Base-by-base conservation (phyloP, 805 yeast genomes). In the Yamadazyma akitaensis region DNA sequence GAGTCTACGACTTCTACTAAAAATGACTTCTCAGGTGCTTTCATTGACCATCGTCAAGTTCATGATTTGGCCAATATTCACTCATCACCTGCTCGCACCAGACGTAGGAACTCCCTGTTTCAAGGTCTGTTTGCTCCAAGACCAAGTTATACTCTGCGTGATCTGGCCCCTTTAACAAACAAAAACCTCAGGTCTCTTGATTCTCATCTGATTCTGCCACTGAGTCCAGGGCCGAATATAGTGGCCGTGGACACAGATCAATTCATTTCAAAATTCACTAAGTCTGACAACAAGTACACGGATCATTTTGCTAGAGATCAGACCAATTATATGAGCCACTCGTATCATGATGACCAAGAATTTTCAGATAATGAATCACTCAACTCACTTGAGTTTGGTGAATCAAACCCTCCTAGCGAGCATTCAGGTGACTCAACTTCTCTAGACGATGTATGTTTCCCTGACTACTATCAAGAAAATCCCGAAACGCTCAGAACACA, bases 361-460 rank as follows among this genome's bases (percentile, higher is more conserved):
- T 49, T 51, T 25, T 48, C 47, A 16, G 59, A 58, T 25, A 32
- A 40, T 24, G 48, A 37, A 19, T 55, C 62, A 9, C 36, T 59
- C 31, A 62, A 63, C 44, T 61, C 68, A 48, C 57, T 65, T 44
- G 75, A 69, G 49, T 73, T 72, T 54, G 77, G 77, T 12, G 73
- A 63, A 13, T 82, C 87, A n/a, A 81, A 82, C 55, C 88, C 89
- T 5, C 70, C 81, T 2, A 76, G 84, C 18, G 76, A 85, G 41
- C 72, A 85, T 49, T 69, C 80, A 34, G 75, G 83, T 32, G 81
- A 79, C 44, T 79, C 81, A 34, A 83, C 96, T 0, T 87, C 96
- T 1, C 67, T 92, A 48, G 91, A 85, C 60, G 99, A 92, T 65
- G 99, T 92, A 21, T 92, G 97, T 59, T 81, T 89, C 63, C 96